These are phyloP conservation scores for Coemansia sp. DNA, from an alignment of 192 early-diverging fungal genomes.

Conservation along the genomic window DNA sequence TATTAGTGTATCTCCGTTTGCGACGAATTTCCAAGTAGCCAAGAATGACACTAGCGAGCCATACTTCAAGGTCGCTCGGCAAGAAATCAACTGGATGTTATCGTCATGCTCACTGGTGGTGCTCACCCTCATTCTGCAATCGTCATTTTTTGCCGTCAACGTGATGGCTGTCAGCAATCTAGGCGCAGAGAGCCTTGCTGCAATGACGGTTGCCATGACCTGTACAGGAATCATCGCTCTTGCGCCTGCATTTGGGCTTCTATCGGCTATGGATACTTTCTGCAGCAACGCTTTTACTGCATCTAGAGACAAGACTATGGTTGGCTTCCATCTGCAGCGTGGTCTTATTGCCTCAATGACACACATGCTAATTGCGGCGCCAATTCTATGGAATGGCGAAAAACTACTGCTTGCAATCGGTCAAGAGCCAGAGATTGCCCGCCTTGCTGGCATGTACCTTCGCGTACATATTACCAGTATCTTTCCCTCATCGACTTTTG, in stretches of 20 bases:
- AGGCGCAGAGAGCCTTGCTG: constrained; percentile 52
- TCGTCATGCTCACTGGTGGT: constrained; percentile 35
- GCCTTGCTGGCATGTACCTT: constrained; percentile 54
- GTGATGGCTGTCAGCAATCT: constrained; percentile 57
- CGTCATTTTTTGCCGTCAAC: constrained; percentile 55
- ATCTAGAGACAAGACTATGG: no score
- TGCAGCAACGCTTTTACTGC: constrained; percentile 12
- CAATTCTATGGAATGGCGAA: constrained; percentile 67
- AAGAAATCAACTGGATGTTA: neutral
- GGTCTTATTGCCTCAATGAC: constrained; percentile 54
- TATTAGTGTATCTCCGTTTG: neutral
- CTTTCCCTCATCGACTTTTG: constrained; percentile 70
- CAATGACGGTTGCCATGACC: constrained; percentile 58
- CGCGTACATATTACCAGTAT: constrained; percentile 60
- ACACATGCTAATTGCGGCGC: constrained; percentile 57
- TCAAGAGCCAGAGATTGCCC: no score
- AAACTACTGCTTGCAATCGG: constrained; percentile 59
- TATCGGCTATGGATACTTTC: constrained; percentile 41
- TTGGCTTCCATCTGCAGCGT: no score
- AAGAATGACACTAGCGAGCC: neutral
- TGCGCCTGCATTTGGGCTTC: constrained; percentile 60
- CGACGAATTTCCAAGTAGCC: neutral
- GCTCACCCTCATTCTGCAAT: constrained; percentile 55
- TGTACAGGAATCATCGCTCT: no score
- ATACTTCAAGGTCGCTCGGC: neutral